phyloP scores from a whole-genome alignment of 192 early-diverging fungal species.

The Thoreauomyces humboldtii region DNA sequence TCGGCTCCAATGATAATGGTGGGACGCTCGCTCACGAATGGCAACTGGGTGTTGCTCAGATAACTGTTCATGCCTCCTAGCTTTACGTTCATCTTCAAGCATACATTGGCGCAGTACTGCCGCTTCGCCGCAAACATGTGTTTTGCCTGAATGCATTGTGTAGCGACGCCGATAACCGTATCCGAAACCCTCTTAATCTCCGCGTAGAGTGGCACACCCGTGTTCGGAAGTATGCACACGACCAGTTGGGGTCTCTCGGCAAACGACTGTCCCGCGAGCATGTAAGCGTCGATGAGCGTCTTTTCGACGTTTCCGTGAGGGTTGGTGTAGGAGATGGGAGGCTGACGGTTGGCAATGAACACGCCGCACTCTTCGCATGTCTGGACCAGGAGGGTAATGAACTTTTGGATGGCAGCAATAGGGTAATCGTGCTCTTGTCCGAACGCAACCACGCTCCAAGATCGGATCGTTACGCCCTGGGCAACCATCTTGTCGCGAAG shows the following conservation, averaged over 20 bases:
- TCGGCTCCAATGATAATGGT: slow-evolving; percentile 91
- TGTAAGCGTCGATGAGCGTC: slow-evolving; percentile 68
- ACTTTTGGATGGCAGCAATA: slow-evolving; percentile 57
- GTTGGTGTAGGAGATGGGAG: slow-evolving; percentile 56
- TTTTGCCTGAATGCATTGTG: slow-evolving; percentile 87
- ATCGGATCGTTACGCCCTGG: slow-evolving; percentile 69
- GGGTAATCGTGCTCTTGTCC: slow-evolving; percentile 53
- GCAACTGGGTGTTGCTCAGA: slow-evolving; percentile 56
- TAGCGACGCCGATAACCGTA: slow-evolving; percentile 82
- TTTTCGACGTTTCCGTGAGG: slow-evolving; percentile 67
- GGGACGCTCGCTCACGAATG: slow-evolving; percentile 67
- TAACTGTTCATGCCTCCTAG: slow-evolving; percentile 85
- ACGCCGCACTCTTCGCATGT: slow-evolving; percentile 72
- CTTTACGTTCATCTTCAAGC: slow-evolving; percentile 92
- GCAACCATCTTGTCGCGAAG: slow-evolving; percentile 76
- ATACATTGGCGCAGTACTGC: slow-evolving; percentile 96
- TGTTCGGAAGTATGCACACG: slow-evolving; percentile 78
- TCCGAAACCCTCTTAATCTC: slow-evolving; percentile 87
- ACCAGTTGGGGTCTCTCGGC: slow-evolving; percentile 75
- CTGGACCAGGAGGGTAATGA: slow-evolving; percentile 71
- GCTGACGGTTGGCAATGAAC: slow-evolving; percentile 52
- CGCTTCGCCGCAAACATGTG: slow-evolving; percentile 71
- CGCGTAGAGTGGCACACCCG: slow-evolving; percentile 75
- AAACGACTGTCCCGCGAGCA: slow-evolving; percentile 62
- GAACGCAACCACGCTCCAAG: slow-evolving; percentile 82